Conservation (phyloP, 305 asterid species). For the Nicotiana rustica region DNA sequence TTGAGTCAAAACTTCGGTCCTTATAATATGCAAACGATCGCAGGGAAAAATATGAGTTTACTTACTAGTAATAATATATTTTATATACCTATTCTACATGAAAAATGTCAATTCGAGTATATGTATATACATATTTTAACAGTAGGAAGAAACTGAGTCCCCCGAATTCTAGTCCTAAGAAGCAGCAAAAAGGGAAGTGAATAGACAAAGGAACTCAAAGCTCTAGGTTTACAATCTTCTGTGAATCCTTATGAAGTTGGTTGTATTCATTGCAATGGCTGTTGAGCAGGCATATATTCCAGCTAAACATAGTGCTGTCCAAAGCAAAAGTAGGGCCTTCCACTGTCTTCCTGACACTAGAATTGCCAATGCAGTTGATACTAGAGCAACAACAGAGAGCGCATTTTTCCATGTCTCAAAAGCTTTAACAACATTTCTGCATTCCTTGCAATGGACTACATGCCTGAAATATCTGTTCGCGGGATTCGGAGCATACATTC, state of each 20-base stretch:
- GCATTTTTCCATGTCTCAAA: conserved; percentile 66
- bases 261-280: conserved; percentile 69
- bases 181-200: background rate
- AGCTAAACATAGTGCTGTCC: conserved; percentile 64
- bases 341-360: conserved; percentile 78
- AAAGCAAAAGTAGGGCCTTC: conserved; percentile 65
- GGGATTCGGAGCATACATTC: conserved; percentile 70
- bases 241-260: conserved; percentile 86
- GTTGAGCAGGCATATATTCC: conserved; percentile 72
- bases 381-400: conserved; percentile 61
- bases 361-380: conserved; percentile 76
- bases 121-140: background rate
- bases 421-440: conserved; percentile 58
- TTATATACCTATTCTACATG: background rate
- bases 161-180: background rate
- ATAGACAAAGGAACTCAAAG: background rate
- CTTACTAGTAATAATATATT: too few species aligned
- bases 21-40: too few species aligned
- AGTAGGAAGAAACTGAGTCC: background rate
- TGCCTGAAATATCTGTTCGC: conserved; percentile 86
- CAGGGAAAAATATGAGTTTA: too few species aligned
- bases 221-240: conserved; percentile 62
- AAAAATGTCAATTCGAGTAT: background rate
- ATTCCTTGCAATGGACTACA: conserved; percentile 76
- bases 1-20: too few species aligned